Evolutionary conservation across 2,329 filamentous ascomycete species (phyloP), one percentile per base, ranked within the genome.

Genomic region (Macrophomina phaseolina): DNA sequence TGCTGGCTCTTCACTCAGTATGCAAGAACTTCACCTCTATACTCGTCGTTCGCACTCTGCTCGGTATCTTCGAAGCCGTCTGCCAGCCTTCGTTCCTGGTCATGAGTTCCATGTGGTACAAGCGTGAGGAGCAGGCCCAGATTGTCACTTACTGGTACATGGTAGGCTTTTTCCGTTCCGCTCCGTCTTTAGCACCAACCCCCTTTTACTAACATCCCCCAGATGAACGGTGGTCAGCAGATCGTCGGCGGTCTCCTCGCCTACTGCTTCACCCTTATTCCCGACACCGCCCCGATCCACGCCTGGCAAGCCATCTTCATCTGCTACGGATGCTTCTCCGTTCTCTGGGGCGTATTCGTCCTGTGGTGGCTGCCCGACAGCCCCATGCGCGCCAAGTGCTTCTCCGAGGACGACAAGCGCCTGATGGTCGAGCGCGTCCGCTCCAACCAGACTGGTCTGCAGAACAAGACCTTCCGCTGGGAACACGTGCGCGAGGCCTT

Each of bases 151-250:
- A 89, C 89, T 5, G 83, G 84, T 48, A 82, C 71, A 84, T 86
- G 70, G 80, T 64, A 23, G 23, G 60, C 81, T 86, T 8, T 7
- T 36, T 2, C 36, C 1, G 18, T 11, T 38, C 11, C 36, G 1
- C 71, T 89, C 92, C 2, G 2, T 16, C 34, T 34, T n/a, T 12
- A 36, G 71, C 18, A 18, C 16, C 18, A 1, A 7, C 1, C 30
- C 7, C 5, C 3, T 9, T 16, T 45, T 12, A 45, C 42, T 45
- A 9, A 9, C 42, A 45, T 81, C 32, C 2, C 8, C 68, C 91
- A 91, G 87, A 92, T 91, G 89, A 92, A 92, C 73, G 90, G 90
- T 1, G 84, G 83, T 0, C 90, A 92, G 73, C 90, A 91, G 73
- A 89, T 92, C 61, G 88, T 91, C 7, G 85, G 86, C 1, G 85